Base-by-base conservation (phyloP, 371 early-diverging fungal species). In the Chytridium lagenaria region DNA sequence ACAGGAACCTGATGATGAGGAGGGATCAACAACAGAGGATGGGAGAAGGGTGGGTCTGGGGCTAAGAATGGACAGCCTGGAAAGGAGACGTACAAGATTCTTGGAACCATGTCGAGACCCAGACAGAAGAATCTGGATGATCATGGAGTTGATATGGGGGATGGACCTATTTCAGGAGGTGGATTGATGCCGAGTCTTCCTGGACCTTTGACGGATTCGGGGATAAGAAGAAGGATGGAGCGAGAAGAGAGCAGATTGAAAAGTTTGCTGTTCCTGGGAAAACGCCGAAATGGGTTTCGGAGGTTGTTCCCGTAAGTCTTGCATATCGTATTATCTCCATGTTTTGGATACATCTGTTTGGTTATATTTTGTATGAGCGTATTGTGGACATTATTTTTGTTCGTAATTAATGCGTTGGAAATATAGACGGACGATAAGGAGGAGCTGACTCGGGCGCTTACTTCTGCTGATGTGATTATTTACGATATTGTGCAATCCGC, bases 221-320 rank as follows among this genome's bases (percentile, higher is more conserved):
- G 26, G 84, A 86, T 59, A 75, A 78, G 67, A 82, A 80, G 75
- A 74, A 74, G 50, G 86, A 86, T 75, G 68, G 63, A n/a, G 75
- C 75, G 28, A 50, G 85, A 51, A 59, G 79, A 38, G 82, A 82
- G 70, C 84, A 84, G 10, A 81, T 86, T 61, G 86, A 84, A 52
- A 86, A 81, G 76, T 80, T 81, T 74, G 76, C 85, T 7, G 57
- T 79, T 16, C 52, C 64, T 0, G 85, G 85, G 19, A 30, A 68
- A 28, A 76, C 68, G 37, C 83, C 84, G 1, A 69, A 74, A 39
- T 83, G 83, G 81, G 85, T 82, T 36, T 38, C 63, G 34, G 78
- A 81, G 44, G 52, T 73, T 19, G 73, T 83, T 23, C 34, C 65
- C 69, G 82, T 82, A 28, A 44, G 49, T 12, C 19, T 1, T 22